A percentile compares a stretch with the other conserved stretches of the same genome.
Evolutionary conservation across 306 rosid species (phyloP).

Genomic region (Gastrolobium bilobum): DNA sequence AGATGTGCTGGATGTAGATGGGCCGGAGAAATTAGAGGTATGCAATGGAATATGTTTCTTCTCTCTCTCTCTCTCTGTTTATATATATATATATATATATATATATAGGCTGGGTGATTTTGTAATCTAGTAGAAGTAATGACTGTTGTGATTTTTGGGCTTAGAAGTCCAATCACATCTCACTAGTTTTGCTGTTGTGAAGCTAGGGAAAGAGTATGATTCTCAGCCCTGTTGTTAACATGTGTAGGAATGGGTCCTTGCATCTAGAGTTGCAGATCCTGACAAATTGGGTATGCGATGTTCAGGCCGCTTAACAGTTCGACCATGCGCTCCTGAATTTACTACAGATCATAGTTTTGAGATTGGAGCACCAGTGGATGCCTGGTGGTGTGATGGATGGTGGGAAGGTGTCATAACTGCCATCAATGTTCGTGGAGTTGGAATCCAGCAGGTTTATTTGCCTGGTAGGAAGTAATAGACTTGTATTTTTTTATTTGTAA

Average conservation of each 20-base stretch:
- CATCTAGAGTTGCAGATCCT: constrained; percentile 70
- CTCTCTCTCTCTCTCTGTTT: constrained; percentile 15
- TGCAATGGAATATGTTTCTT: constrained; percentile 38
- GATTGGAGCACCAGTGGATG: constrained; percentile 82
- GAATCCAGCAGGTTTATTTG: constrained; percentile 66
- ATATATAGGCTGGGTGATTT: neutral
- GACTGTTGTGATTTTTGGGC: constrained; percentile 26
- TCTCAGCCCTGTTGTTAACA: constrained; percentile 42
- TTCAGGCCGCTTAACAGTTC: constrained; percentile 73
- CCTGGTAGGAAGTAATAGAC: constrained; percentile 63
- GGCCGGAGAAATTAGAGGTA: constrained; percentile 68
- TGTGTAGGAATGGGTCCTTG: constrained; percentile 86
- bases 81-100: neutral
- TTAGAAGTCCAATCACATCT: constrained; percentile 14
- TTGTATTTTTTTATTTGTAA: neutral
- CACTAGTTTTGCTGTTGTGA: constrained; percentile 25
- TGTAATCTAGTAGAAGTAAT: constrained; percentile 1
- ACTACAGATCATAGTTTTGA: constrained; percentile 46
- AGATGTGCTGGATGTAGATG: constrained; percentile 71
- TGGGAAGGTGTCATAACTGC: constrained; percentile 86
- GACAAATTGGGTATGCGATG: constrained; percentile 78
- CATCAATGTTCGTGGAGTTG: constrained; percentile 54
- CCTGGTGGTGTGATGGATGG: constrained; percentile 90
- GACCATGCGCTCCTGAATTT: constrained; percentile 68
- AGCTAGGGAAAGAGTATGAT: constrained; percentile 34